These are phyloP conservation scores for Coemansia sp. DNA, from an alignment of 192 early-diverging fungal species.

Conservation along the genomic window DNA sequence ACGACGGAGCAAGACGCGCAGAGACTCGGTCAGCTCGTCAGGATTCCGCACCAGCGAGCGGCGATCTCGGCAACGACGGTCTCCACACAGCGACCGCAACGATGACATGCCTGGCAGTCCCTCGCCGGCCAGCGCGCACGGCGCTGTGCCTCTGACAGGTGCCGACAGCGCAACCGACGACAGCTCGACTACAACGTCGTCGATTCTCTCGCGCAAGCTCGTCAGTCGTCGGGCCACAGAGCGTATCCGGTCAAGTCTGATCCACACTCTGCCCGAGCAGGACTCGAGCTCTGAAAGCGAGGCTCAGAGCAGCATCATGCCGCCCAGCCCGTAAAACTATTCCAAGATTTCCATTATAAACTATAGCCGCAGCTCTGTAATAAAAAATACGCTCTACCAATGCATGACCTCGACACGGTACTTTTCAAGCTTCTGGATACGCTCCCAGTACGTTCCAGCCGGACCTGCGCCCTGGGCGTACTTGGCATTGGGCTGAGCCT, in stretches of 20 bases:
- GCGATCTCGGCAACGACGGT: constrained; percentile 18
- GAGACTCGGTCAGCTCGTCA: constrained; percentile 22
- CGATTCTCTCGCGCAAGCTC: constrained; percentile 21
- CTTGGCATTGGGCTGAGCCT: constrained; percentile 32
- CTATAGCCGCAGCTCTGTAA: too few species aligned
- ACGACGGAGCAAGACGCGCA: constrained; percentile 31
- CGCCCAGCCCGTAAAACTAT: constrained; percentile 9
- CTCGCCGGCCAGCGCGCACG: background rate
- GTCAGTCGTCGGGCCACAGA: constrained; percentile 10
- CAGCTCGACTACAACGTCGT: constrained; percentile 45
- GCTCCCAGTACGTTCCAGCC: constrained; percentile 51
- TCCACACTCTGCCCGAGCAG: constrained; percentile 38
- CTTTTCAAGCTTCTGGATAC: constrained; percentile 51
- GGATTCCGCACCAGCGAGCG: constrained; percentile 34
- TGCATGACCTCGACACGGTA: constrained; percentile 55
- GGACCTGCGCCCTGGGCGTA: constrained; percentile 45
- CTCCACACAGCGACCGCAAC: constrained; percentile 17
- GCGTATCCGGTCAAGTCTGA: constrained; percentile 27
- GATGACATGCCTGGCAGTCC: background rate
- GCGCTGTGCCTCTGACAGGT: constrained; percentile 13
- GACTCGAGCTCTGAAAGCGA: constrained; percentile 45
- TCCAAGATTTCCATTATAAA: background rate
- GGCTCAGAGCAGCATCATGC: constrained; percentile 7
- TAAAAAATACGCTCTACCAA: constrained; percentile 24
- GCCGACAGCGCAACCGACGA: constrained; percentile 52